A percentile compares a stretch with the other conserved stretches of the same genome.
These are phyloP conservation scores for Themeda triandra DNA, from an alignment of 176 grass and related monocot species.

Conservation along the genomic window DNA sequence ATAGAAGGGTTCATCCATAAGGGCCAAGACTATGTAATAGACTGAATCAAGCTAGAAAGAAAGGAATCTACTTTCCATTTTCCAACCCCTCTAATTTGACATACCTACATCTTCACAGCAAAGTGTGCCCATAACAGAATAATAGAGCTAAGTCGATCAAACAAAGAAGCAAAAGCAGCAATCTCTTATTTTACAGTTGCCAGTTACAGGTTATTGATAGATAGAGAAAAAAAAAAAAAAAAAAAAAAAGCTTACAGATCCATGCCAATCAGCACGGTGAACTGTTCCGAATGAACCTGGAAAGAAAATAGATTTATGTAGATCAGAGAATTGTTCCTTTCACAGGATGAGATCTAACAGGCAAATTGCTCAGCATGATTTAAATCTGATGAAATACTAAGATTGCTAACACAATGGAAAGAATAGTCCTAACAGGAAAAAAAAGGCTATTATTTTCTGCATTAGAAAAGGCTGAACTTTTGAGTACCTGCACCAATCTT, in stretches of 20 bases:
- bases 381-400: constrained; percentile 7
- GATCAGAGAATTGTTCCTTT: constrained; percentile 14
- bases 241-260: constrained; percentile 70
- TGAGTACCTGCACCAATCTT: constrained; percentile 88
- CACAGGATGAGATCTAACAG: background rate
- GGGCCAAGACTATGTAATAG: background rate
- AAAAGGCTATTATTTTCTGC: background rate
- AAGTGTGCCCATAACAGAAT: background rate
- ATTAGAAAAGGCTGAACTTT: constrained; percentile 1
- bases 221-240: constrained; percentile 20
- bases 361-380: constrained; percentile 1
- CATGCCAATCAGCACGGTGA: constrained; percentile 99
- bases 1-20: background rate
- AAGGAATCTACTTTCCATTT: background rate
- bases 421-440: background rate
- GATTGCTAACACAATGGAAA: background rate
- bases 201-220: constrained; percentile 23
- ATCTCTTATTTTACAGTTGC: background rate
- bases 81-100: background rate
- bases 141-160: constrained; percentile 8
- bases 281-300: constrained; percentile 98
- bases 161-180: constrained; percentile 18
- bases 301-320: constrained; percentile 23
- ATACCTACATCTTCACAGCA: background rate
- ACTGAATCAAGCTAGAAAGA: background rate